Evolutionary conservation across 1,284 basidiomycete species (phyloP).

Genomic region (Pseudomicrostroma phylloplanum): DNA sequence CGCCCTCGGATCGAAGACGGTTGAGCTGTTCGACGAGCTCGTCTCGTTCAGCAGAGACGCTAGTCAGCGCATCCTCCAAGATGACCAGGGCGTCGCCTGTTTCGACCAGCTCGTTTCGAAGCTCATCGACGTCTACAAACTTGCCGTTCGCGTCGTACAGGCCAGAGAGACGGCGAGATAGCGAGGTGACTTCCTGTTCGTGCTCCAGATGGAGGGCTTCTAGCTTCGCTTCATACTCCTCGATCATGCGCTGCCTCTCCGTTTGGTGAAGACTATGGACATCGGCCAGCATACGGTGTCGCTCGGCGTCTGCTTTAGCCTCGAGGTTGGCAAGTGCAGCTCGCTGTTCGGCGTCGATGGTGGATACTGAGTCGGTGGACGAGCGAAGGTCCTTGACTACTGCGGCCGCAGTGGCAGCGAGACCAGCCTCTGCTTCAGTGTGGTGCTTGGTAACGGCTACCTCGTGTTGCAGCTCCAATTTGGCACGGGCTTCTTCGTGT

Average conservation of each 20-base stretch:
- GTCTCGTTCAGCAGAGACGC: constrained; percentile 50
- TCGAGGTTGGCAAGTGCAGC: background rate
- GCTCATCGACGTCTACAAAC: constrained; percentile 60
- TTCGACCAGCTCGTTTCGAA: constrained; percentile 54
- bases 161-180: background rate
- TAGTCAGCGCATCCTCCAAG: constrained; percentile 49
- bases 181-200: constrained; percentile 7
- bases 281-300: background rate
- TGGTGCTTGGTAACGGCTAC: constrained; percentile 2
- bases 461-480: constrained; percentile 7
- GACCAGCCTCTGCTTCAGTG: background rate
- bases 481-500: background rate
- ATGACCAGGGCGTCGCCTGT: constrained; percentile 49
- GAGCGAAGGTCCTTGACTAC: background rate
- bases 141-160: background rate
- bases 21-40: constrained; percentile 42
- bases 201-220: constrained; percentile 7
- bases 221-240: constrained; percentile 14
- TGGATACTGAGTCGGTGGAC: background rate
- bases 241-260: constrained; percentile 15
- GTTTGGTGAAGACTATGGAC: constrained; percentile 8
- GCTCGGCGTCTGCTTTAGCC: constrained; percentile 5
- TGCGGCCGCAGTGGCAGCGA: background rate
- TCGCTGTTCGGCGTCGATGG: constrained; percentile 2
- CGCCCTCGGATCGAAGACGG: constrained; percentile 16